These are phyloP conservation scores for Calonectria henricotiae DNA, from an alignment of 2,329 filamentous ascomycete genomes.

Conservation along the genomic window DNA sequence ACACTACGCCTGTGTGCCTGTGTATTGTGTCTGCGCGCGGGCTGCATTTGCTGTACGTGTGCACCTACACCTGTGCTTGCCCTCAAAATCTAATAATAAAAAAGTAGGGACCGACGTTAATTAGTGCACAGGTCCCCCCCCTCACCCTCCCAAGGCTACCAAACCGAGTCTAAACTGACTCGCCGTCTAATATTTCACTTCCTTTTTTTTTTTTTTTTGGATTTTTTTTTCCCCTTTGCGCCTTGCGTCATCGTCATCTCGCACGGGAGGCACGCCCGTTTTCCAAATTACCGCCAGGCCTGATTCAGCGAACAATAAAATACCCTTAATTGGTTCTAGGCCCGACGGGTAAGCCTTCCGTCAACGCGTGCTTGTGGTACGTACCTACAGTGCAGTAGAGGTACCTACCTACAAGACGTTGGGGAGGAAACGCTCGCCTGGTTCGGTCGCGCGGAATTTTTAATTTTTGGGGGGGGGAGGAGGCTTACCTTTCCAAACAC, in stretches of 20 bases:
- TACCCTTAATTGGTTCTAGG: background rate
- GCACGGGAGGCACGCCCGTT: slow-evolving; percentile 21
- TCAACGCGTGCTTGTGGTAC: background rate
- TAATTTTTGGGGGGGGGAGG: too few relatives aligned
- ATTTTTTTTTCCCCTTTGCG: background rate
- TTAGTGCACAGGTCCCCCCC: background rate
- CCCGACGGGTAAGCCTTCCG: slow-evolving; percentile 26
- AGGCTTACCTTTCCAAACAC: background rate
- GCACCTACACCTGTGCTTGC: background rate
- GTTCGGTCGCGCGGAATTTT: too few relatives aligned
- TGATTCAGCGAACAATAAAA: background rate
- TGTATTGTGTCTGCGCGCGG: background rate
- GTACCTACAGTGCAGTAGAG: background rate
- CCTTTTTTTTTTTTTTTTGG: too few relatives aligned
- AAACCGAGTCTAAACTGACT: slow-evolving; percentile 35
- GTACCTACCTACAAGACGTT: slow-evolving; percentile 13
- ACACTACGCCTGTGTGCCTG: background rate
- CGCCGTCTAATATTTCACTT: background rate
- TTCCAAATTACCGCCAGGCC: slow-evolving; percentile 19
- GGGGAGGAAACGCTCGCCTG: slow-evolving; percentile 15
- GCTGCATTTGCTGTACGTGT: background rate
- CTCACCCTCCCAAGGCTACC: slow-evolving; percentile 4
- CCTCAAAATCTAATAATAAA: background rate
- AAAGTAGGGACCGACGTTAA: slow-evolving; percentile 13
- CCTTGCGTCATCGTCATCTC: slow-evolving; percentile 21